These are phyloP conservation scores for Byssoonygena ceratinophila DNA, from an alignment of 2,329 filamentous ascomycete genomes.

Conservation along the genomic window DNA sequence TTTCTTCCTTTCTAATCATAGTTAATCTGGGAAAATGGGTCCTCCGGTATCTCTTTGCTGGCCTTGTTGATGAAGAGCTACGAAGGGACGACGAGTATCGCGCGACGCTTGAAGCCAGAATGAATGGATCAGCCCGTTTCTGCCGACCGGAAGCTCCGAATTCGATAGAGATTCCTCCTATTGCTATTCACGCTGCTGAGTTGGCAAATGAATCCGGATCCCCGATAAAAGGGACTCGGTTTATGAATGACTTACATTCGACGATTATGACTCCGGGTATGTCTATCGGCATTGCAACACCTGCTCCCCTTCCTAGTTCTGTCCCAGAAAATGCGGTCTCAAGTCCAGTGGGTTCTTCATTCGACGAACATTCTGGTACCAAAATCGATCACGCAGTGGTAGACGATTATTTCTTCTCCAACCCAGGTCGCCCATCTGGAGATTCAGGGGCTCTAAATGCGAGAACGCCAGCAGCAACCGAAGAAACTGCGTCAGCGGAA, in stretches of 20 bases:
- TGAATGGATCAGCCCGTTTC: constrained; percentile 49
- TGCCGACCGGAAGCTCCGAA: constrained; percentile 49
- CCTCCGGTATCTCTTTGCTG: constrained; percentile 79
- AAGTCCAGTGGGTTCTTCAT: constrained; percentile 28
- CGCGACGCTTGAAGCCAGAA: constrained; percentile 53
- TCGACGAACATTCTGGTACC: constrained; percentile 21
- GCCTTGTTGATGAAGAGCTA: constrained; percentile 82
- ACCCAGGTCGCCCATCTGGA: constrained; percentile 17
- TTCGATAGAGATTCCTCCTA: constrained; percentile 48
- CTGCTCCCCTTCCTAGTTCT: constrained; percentile 28
- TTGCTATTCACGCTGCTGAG: constrained; percentile 3
- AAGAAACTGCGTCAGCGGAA: constrained; percentile 12
- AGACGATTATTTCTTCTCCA: constrained; percentile 16
- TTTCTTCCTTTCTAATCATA: constrained; percentile 27
- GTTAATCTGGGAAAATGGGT: constrained; percentile 97
- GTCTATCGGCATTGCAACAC: constrained; percentile 67
- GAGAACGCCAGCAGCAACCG: constrained; percentile 23
- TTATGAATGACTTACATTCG: constrained; percentile 50
- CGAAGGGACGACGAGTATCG: constrained; percentile 65
- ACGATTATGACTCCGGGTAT: constrained; percentile 63
- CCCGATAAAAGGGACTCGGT: constrained; percentile 47
- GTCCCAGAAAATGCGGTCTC: constrained; percentile 22
- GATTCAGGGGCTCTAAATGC: constrained; percentile 24
- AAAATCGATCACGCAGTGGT: not conserved
- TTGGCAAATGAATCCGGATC: not conserved